Evolutionary conservation across 257 asterid genomes (phyloP), one percentile per base, ranked within the genome.

Genomic region (Przewalskia tangutica): DNA sequence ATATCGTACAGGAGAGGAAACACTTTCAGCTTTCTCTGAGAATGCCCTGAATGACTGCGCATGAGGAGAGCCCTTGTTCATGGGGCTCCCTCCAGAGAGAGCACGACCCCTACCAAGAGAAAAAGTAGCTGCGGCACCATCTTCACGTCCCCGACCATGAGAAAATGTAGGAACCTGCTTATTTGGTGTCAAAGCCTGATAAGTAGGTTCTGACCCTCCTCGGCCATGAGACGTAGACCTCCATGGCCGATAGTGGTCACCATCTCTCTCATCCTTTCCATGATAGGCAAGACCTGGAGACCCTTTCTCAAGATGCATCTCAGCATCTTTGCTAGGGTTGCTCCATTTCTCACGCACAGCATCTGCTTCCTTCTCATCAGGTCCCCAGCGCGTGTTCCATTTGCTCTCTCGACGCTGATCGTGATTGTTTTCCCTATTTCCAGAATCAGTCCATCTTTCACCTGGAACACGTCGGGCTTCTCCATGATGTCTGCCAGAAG

Each of bases 321-420:
- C 97, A 78, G 86, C 86, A 80, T 90, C 97, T 83, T 89, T 95
- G 85, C 80, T 88, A 64, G 90, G 64, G 66, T 90, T 97, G 59
- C 90, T 89, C 98, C 92, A 89, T 89, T 90, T 95, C 86, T 94
- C 98, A 85, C 86, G 92, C 79, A 77, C 83, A 66, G 67, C 67
- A 77, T 89, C 90, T 20, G 83, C 60, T 82, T 91, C 95, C 88
- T 92, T 94, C 79, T 88, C 91, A 88, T 87, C 93, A 66, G 91
- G 98, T 34, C 98, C 98, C 98, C 98, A 96, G 18, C 98, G 96
- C 8, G 93, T 85, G 84, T 87, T 96, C 99, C 99, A 96, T 85
- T 96, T 96, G 93, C 87, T 92, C 84, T 95, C 97, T 63, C 97
- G 90, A 27, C 97, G 97, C 80, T 90, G 99, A 23, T 96, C 98